Conservation (phyloP, 1,139 yeast genomes). For the Taiozyma sp. region DNA sequence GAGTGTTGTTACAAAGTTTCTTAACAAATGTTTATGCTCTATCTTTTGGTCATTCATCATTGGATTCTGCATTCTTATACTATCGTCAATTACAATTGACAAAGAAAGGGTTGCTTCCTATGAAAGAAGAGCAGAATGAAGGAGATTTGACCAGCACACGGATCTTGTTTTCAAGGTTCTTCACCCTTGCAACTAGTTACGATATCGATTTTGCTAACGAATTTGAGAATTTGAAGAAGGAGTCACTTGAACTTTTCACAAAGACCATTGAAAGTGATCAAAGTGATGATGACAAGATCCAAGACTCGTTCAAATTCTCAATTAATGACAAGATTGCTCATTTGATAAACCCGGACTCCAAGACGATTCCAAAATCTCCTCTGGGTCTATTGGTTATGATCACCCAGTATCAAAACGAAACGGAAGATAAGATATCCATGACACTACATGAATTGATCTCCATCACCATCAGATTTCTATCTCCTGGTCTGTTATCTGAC, state of each 20-base stretch:
- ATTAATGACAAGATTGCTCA: conserved; percentile 29
- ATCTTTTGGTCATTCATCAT: conserved; percentile 26
- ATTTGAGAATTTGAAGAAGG: conserved; percentile 31
- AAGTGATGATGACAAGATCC: conserved; percentile 26
- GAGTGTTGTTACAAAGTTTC: conserved; percentile 36
- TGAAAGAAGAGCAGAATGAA: conserved; percentile 2
- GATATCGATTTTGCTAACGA: conserved; percentile 51
- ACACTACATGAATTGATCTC: conserved; percentile 24
- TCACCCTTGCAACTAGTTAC: conserved; percentile 49
- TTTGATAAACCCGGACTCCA: conserved; percentile 22
- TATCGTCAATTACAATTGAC: conserved; percentile 14
- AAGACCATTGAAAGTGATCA: conserved; percentile 15
- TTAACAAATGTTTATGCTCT: conserved; percentile 41
- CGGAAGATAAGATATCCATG: conserved; percentile 11
- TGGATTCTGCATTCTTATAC: conserved; percentile 25
- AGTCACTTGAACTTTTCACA: conserved; percentile 24
- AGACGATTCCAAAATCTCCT: conserved; percentile 26
- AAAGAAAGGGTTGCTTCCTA: conserved; percentile 5
- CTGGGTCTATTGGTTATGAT: conserved; percentile 28
- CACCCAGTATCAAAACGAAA: conserved; percentile 24
- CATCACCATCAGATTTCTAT: conserved; percentile 28
- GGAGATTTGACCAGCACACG: conserved; percentile 11
- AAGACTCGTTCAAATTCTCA: conserved; percentile 32
- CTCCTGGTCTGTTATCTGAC: conserved; percentile 30
- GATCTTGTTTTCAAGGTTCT: conserved; percentile 30